Conservation (phyloP, 2,329 filamentous ascomycete genomes). For the Cladosporium sp. region DNA sequence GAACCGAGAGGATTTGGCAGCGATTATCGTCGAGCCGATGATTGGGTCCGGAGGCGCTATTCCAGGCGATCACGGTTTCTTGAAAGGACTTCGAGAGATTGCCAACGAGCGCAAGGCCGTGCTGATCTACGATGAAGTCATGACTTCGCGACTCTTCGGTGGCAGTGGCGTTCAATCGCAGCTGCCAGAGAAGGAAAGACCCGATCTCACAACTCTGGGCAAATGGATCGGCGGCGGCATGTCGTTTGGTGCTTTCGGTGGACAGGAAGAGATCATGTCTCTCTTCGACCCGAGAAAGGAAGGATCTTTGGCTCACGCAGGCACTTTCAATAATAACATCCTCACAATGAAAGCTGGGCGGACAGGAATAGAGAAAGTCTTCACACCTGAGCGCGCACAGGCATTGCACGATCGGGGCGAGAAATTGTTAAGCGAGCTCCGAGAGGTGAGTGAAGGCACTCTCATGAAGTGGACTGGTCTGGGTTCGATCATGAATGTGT, state of each 20-base stretch:
- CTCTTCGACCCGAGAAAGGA: slow-evolving; percentile 49
- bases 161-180: slow-evolving; percentile 45
- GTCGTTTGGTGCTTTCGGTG: slow-evolving; percentile 64
- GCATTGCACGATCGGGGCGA: slow-evolving; percentile 33
- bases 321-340: slow-evolving; percentile 66
- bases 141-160: slow-evolving; percentile 58
- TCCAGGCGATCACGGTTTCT: slow-evolving; percentile 48
- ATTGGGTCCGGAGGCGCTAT: slow-evolving; percentile 61
- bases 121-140: slow-evolving; percentile 68
- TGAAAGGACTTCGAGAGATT: slow-evolving; percentile 47
- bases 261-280: slow-evolving; percentile 55
- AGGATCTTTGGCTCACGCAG: slow-evolving; percentile 50
- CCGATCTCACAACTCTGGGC: slow-evolving; percentile 61
- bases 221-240: slow-evolving; percentile 66
- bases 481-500: slow-evolving; percentile 35
- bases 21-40: slow-evolving; percentile 63
- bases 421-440: slow-evolving; percentile 25
- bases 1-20: slow-evolving; percentile 48
- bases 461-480: slow-evolving; percentile 35
- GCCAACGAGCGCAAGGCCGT: slow-evolving; percentile 51
- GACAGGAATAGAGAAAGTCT: slow-evolving; percentile 35
- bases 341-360: slow-evolving; percentile 56
- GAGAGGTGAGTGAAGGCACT: slow-evolving; percentile 29
- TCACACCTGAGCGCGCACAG: slow-evolving; percentile 29
- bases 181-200: slow-evolving; percentile 40